Evolutionary conservation across 1,139 yeast genomes (phyloP).

Genomic region (Hemisphaericaspora xylanilytica): DNA sequence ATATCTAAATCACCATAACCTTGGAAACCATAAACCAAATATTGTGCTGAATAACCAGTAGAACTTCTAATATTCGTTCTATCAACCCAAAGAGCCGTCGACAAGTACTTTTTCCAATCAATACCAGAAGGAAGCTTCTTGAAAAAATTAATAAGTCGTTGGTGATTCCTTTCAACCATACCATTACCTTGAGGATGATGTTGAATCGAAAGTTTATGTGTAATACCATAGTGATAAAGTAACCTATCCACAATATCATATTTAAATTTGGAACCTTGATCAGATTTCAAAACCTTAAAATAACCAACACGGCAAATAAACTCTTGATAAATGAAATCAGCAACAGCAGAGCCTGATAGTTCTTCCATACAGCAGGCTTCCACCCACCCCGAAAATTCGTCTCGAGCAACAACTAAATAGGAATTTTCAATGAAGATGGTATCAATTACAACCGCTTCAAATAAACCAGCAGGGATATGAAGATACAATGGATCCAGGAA

Average conservation of each 20-base stretch:
- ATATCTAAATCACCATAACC: slow-evolving; percentile 3
- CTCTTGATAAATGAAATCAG: background rate
- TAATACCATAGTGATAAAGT: background rate
- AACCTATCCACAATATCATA: background rate
- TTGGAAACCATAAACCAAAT: slow-evolving; percentile 2
- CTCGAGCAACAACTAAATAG: slow-evolving; percentile 1
- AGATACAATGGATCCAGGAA: slow-evolving; percentile 1
- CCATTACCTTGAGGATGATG: slow-evolving; percentile 2
- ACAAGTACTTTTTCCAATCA: background rate
- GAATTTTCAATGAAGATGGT: background rate
- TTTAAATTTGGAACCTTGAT: background rate
- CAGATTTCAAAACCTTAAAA: background rate
- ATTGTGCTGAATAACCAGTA: slow-evolving; percentile 1
- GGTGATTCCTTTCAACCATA: slow-evolving; percentile 1
- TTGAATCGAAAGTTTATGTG: background rate
- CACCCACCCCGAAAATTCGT: slow-evolving; percentile 3
- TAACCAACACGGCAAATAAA: background rate
- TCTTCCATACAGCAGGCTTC: background rate
- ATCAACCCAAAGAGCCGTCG: background rate
- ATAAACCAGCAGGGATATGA: background rate
- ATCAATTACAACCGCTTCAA: background rate
- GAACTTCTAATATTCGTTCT: background rate
- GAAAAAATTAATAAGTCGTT: background rate
- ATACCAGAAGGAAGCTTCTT: background rate
- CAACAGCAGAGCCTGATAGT: background rate